phyloP scores from a whole-genome alignment of 2,329 filamentous ascomycete species.

The Bisporella sp. region DNA sequence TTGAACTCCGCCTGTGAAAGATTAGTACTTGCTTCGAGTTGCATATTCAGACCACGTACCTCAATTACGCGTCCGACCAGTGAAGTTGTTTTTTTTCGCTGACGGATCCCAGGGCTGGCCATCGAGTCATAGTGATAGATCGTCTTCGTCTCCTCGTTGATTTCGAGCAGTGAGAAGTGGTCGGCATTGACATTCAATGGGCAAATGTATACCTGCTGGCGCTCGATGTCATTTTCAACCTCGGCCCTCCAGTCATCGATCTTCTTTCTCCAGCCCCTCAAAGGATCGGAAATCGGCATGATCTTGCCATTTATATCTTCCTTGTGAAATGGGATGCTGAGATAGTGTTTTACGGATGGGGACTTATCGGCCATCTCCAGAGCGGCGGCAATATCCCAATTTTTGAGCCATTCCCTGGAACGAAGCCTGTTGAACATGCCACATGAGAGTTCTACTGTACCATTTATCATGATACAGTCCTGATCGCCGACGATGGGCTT shows the following conservation, averaged over 20 bases:
- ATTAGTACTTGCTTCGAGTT: no score
- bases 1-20: slow-evolving; percentile 19
- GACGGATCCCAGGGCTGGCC: slow-evolving; percentile 8
- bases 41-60: slow-evolving; percentile 6
- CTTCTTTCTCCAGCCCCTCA: slow-evolving; percentile 12
- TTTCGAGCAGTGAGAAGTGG: slow-evolving; percentile 22
- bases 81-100: slow-evolving; percentile 7
- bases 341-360: slow-evolving; percentile 14
- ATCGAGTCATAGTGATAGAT: slow-evolving; percentile 23
- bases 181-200: slow-evolving; percentile 18
- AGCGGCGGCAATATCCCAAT: slow-evolving; percentile 16
- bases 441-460: slow-evolving; percentile 11
- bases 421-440: slow-evolving; percentile 16
- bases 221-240: slow-evolving; percentile 7
- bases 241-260: slow-evolving; percentile 9
- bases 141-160: slow-evolving; percentile 19
- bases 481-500: slow-evolving; percentile 8
- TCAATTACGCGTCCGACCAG: slow-evolving; percentile 12
- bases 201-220: slow-evolving; percentile 11
- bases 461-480: slow-evolving; percentile 13
- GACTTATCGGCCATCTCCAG: slow-evolving; percentile 20
- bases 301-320: slow-evolving; percentile 10
- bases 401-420: slow-evolving; percentile 16
- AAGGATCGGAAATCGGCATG: slow-evolving; percentile 8
- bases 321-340: slow-evolving; percentile 17